phyloP scores from a whole-genome alignment of 768 basidiomycete genomes.

The Mycena floridula region DNA sequence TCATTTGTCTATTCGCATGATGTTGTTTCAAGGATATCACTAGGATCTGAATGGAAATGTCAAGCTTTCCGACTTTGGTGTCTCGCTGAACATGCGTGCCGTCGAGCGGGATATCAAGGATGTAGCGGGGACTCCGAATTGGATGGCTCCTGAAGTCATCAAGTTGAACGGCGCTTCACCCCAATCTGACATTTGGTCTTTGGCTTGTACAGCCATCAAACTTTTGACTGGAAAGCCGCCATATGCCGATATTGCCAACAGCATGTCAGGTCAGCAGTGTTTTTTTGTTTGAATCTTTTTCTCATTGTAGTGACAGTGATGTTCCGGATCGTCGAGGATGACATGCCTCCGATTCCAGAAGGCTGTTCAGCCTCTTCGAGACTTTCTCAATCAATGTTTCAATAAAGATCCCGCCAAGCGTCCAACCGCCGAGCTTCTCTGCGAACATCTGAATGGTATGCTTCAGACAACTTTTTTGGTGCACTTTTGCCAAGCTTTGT shows the following conservation, averaged over 20 bases:
- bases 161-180: slow-evolving; percentile 90
- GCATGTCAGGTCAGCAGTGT: slow-evolving; percentile 71
- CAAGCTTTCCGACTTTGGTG: slow-evolving; percentile 96
- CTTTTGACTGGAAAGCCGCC: slow-evolving; percentile 89
- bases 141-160: slow-evolving; percentile 99
- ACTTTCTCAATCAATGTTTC: slow-evolving; percentile 87
- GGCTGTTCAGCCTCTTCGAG: slow-evolving; percentile 68
- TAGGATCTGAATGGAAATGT: slow-evolving; percentile 88
- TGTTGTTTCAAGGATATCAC: slow-evolving; percentile 69
- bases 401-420: slow-evolving; percentile 78
- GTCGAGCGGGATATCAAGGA: slow-evolving; percentile 85
- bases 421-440: slow-evolving; percentile 81
- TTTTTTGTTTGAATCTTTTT: slow-evolving; percentile 4
- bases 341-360: slow-evolving; percentile 80
- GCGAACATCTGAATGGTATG: slow-evolving; percentile 86
- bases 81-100: slow-evolving; percentile 90
- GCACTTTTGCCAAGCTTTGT: slow-evolving; percentile 7
- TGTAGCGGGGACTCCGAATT: slow-evolving; percentile 93
- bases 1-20: slow-evolving; percentile 84
- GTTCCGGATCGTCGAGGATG: slow-evolving; percentile 96
- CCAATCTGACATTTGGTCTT: slow-evolving; percentile 92
- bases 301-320: slow-evolving; percentile 60
- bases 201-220: slow-evolving; percentile 93
- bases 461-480: slow-evolving; percentile 4
- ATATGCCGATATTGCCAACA: slow-evolving; percentile 83